phyloP scores from a whole-genome alignment of 768 basidiomycete species.

The Amylocystis lapponica region DNA sequence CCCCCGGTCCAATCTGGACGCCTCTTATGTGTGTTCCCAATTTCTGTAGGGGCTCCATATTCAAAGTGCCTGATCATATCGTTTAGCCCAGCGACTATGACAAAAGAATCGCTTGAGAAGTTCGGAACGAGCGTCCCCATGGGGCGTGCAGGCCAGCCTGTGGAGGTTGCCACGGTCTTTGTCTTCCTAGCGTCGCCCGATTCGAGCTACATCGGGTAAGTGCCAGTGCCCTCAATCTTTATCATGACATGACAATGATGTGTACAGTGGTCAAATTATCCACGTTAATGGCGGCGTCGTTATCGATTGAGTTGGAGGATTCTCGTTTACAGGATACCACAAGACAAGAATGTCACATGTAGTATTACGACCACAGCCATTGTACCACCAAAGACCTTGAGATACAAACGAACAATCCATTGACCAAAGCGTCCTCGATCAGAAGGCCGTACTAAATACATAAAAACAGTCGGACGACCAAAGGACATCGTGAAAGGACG shows the following conservation, averaged over 20 bases:
- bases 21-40: constrained; percentile 31
- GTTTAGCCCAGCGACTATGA: constrained; percentile 29
- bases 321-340: too few relatives aligned
- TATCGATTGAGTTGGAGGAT: constrained; percentile 25
- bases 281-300: constrained; percentile 27
- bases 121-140: constrained; percentile 34
- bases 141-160: constrained; percentile 44
- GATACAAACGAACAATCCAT: too few relatives aligned
- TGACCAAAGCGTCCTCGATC: too few relatives aligned
- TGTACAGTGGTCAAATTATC: constrained; percentile 21
- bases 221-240: background rate
- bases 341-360: too few relatives aligned
- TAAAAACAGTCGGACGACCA: too few relatives aligned
- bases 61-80: background rate
- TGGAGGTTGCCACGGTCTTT: constrained; percentile 43
- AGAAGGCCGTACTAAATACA: too few relatives aligned
- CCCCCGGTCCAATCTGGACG: constrained; percentile 44
- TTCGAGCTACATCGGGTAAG: constrained; percentile 37
- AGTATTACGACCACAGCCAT: too few relatives aligned
- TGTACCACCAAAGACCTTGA: too few relatives aligned
- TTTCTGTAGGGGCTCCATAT: background rate
- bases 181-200: constrained; percentile 44
- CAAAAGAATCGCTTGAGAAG: constrained; percentile 25
- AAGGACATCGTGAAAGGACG: too few relatives aligned
- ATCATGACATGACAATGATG: background rate